Base-by-base conservation (phyloP, 1,284 basidiomycete species). In the Ustilago crameri region DNA sequence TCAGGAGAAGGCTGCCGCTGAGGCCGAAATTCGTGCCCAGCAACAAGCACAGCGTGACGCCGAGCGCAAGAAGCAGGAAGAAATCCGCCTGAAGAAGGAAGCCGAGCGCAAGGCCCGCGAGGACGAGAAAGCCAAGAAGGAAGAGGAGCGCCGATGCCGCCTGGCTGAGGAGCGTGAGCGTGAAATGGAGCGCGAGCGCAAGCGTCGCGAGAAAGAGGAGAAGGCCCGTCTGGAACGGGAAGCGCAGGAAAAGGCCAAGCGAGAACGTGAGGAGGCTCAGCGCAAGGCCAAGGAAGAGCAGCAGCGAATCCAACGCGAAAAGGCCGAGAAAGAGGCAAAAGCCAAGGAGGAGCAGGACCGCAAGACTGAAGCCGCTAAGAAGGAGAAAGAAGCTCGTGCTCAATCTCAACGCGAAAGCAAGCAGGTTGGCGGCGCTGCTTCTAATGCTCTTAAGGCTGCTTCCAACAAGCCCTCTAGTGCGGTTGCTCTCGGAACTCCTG, bases 201-300 rank as follows among this genome's bases (percentile, higher is more conserved):
- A 84, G 79, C 82, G 89, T 79, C 91, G 91, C 57, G 91, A 92
- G 82, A 84, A 81, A 48, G 84, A 85, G 54, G 91, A 93, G 79
- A 88, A 88, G 76, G 87, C 88, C 52, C 90, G 89, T 79, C 88
- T 75, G 48, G 84, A 85, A 63, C 68, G 73, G 22, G 73, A 75
- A 42, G 64, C 64, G 8, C 61, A 62, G 32, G 64, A 66, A 45
- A 60, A 65, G 52, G 85, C 84, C 67, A 84, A 84, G 65, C 85
- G 85, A 51, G 86, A 90, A 67, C 71, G 64, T 30, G 67, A 69
- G 47, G 74, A 76, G 52, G 53, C 59, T 2, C 62, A 74, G 42
- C 79, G 83, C 69, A 81, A 79, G 43, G 79, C 80, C 44, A 82
- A 83, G 56, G 79, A 78, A 40, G 68, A 78, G 30, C 63, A 67